Evolutionary conservation across 345 rosid species (phyloP).

Genomic region (Euclidium syriacum): DNA sequence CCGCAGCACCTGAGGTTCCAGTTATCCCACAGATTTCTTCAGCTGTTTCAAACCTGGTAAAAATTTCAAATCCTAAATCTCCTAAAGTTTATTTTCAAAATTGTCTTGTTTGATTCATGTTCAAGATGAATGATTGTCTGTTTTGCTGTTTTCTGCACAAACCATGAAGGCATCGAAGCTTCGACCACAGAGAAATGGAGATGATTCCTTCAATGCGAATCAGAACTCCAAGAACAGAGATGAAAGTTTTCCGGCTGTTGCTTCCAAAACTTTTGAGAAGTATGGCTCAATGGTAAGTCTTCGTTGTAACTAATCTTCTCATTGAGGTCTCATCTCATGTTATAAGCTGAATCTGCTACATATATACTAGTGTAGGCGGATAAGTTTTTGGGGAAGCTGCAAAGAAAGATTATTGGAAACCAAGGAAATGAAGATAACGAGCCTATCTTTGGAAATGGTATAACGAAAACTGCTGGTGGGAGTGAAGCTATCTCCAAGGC

Average conservation of each 20-base stretch:
- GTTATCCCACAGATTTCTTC: constrained; percentile 49
- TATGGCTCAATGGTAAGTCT: constrained; percentile 48
- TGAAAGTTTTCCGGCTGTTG: constrained; percentile 28
- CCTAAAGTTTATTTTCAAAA: neutral
- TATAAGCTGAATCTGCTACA: neutral
- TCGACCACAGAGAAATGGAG: constrained; percentile 36
- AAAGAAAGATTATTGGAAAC: constrained; percentile 36
- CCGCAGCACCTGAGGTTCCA: constrained; percentile 17
- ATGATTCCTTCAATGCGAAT: constrained; percentile 28
- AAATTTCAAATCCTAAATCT: constrained; percentile 10
- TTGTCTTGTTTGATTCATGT: neutral
- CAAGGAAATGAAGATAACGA: constrained; percentile 28
- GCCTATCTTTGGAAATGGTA: constrained; percentile 14
- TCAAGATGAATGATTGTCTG: constrained; percentile 9
- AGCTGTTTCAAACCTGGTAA: constrained; percentile 79
- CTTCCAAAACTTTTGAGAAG: constrained; percentile 37
- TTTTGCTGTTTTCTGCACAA: constrained; percentile 1
- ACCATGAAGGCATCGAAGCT: constrained; percentile 57
- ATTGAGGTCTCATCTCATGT: neutral
- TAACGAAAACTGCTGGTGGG: constrained; percentile 8
- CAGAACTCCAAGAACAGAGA: constrained; percentile 30
- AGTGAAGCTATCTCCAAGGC: constrained; percentile 26
- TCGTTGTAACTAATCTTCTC: neutral
- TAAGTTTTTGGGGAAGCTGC: constrained; percentile 57
- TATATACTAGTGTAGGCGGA: constrained; percentile 48